Evolutionary conservation across 805 yeast genomes (phyloP), one percentile per base, ranked within the genome.

Genomic region (Kodamaea leandrae): DNA sequence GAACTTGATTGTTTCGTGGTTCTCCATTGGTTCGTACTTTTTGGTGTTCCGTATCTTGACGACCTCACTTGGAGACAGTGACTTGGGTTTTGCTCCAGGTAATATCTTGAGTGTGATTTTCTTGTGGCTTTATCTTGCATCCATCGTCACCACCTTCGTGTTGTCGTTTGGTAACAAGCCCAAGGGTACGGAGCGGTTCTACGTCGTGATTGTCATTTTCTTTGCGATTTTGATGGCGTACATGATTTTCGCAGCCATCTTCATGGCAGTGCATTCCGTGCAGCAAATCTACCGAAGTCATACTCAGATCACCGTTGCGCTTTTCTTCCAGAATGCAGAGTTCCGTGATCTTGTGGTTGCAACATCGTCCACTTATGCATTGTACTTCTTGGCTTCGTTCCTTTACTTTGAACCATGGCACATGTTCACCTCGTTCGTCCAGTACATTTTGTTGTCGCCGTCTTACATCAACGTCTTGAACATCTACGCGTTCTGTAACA

Each of bases 321-420:
- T 77, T 3, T 68, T 80, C 49, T 74, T 80, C 53, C 55, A 61
- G 41, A 72, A 71, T 48, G 58, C 70, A 12, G 64, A 64, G 43
- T 70, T 72, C 49, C 55, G 77, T 46, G 76, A 72, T 47, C 64
- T 72, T 54, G 76, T 78, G 27, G 81, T 80, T 33, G 82, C 83
- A 4, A 69, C 82, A 15, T 63, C 69, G 4, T 77, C 83, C 3
- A 80, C 86, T 0, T 80, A 76, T 55, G 83, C 81, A 14, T 67
- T 80, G 26, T 80, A 78, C 60, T 74, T 79, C 49, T 55, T 78
- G 28, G 76, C 83, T 1, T 78, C 82, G 16, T 64, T 80, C 45
- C 55, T 80, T 28, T 80, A 79, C 55, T 65, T 78, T 47, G 83
- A 80, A 50, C 83, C 84, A 8, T 80, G 84, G 84, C 86, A 80